These are phyloP conservation scores for Zygoascus ofunaensis DNA, from an alignment of 805 yeast species.

Conservation along the genomic window DNA sequence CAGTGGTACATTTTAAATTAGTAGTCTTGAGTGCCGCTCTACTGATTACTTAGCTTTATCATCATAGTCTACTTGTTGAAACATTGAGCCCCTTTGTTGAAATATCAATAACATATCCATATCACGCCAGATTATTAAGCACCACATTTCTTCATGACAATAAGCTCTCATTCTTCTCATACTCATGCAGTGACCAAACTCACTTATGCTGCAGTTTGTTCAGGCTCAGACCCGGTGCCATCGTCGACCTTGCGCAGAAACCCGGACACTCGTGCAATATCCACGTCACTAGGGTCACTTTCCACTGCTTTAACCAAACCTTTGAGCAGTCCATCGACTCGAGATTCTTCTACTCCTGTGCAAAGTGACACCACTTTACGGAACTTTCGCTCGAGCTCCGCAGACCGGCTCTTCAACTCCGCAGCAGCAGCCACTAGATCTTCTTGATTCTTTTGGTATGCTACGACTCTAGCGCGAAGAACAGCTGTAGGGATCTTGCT, in stretches of 20 bases:
- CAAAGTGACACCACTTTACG: conserved; percentile 82
- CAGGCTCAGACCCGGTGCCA: conserved; percentile 4
- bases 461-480: conserved; percentile 68
- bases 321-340: conserved; percentile 72
- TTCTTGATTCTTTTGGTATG: conserved; percentile 64
- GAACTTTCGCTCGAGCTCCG: conserved; percentile 63
- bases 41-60: too few species aligned
- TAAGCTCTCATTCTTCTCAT: too few species aligned
- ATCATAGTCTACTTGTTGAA: too few species aligned
- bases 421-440: conserved; percentile 45
- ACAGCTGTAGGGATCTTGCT: conserved; percentile 41
- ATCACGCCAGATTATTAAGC: too few species aligned
- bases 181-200: too few species aligned
- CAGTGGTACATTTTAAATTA: too few species aligned
- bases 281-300: conserved; percentile 65
- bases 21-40: too few species aligned
- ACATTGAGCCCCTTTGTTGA: too few species aligned
- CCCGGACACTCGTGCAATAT: conserved; percentile 46
- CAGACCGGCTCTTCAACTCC: conserved; percentile 44
- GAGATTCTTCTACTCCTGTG: conserved; percentile 74
- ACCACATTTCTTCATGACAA: too few species aligned
- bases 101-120: too few species aligned
- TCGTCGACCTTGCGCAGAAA: conserved; percentile 43
- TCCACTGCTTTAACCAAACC: conserved; percentile 87
- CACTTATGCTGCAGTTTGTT: not conserved